A percentile compares a stretch with the other conserved stretches of the same genome.
These are phyloP conservation scores for Alternaria tenuissima DNA, from an alignment of 2,329 filamentous ascomycete genomes.

Conservation along the genomic window DNA sequence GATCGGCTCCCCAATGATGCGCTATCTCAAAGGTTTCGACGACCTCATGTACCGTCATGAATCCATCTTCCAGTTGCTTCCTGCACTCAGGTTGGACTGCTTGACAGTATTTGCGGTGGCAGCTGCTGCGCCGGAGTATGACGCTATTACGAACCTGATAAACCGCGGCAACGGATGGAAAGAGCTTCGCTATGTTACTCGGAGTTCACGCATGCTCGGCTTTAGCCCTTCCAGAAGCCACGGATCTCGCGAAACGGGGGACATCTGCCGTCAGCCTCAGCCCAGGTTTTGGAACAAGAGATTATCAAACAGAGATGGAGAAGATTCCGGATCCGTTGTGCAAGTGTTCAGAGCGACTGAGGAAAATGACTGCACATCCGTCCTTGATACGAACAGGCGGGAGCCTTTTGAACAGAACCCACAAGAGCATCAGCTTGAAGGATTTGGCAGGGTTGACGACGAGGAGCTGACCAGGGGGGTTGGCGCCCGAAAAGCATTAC, in stretches of 20 bases:
- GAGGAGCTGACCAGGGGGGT: conserved; percentile 17
- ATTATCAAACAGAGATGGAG: conserved; percentile 13
- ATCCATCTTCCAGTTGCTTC: conserved; percentile 23
- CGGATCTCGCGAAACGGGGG: conserved; percentile 21
- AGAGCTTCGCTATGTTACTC: conserved; percentile 23
- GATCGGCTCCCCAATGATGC: conserved; percentile 23
- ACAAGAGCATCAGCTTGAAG: conserved; percentile 10
- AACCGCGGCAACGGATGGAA: conserved; percentile 26
- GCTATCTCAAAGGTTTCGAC: conserved; percentile 24
- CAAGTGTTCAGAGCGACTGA: conserved; percentile 19
- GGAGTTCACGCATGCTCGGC: conserved; percentile 23
- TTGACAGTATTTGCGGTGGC: conserved; percentile 19
- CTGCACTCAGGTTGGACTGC: conserved; percentile 22
- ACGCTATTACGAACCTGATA: conserved; percentile 20
- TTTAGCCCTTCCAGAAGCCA: conserved; percentile 22
- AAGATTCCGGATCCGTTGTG: conserved; percentile 15
- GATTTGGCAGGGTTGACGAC: conserved; percentile 20
- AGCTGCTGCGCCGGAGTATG: conserved; percentile 24
- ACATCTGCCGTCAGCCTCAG: conserved; percentile 22
- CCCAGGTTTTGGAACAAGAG: conserved; percentile 19
- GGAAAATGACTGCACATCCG: conserved; percentile 14
- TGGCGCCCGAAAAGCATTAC: conserved; percentile 17
- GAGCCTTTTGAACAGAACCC: conserved; percentile 17
- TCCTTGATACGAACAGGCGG: conserved; percentile 14
- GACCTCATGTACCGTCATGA: conserved; percentile 25